Conservation (phyloP, 2,329 filamentous ascomycete species). For the Beauveria scarabaeidicola region DNA sequence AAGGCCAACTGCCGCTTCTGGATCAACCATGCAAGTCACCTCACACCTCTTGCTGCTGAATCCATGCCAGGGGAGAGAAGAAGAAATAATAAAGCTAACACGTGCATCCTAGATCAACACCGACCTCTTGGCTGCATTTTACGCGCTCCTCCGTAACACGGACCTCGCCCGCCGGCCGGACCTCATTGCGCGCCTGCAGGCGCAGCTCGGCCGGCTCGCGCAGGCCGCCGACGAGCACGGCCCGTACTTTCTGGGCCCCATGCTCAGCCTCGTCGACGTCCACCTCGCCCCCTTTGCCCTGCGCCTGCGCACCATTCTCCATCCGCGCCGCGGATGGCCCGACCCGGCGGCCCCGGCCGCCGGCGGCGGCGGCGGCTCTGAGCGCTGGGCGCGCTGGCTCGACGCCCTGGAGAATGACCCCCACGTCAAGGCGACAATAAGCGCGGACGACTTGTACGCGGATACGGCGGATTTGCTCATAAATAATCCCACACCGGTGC, state of each 20-base stretch:
- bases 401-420: slow-evolving; percentile 57
- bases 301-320: slow-evolving; percentile 56
- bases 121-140: slow-evolving; percentile 68
- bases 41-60: not conserved
- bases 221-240: slow-evolving; percentile 46
- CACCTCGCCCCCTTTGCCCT: slow-evolving; percentile 70
- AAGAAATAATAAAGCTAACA: not conserved
- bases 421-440: slow-evolving; percentile 59
- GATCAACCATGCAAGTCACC: slow-evolving; percentile 60
- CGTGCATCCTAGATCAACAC: slow-evolving; percentile 54
- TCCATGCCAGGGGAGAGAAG: not conserved
- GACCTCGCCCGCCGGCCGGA: slow-evolving; percentile 50
- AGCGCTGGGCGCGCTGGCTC: slow-evolving; percentile 60
- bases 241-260: slow-evolving; percentile 57
- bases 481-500: slow-evolving; percentile 4
- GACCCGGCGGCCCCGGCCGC: slow-evolving; percentile 15
- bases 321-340: slow-evolving; percentile 58
- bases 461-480: slow-evolving; percentile 51
- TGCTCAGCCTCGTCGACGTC: slow-evolving; percentile 58
- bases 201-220: slow-evolving; percentile 48
- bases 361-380: slow-evolving; percentile 25
- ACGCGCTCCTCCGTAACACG: slow-evolving; percentile 60
- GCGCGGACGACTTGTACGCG: slow-evolving; percentile 42
- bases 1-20: slow-evolving; percentile 71
- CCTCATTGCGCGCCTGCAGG: slow-evolving; percentile 52